Evolutionary conservation across 2,329 filamentous ascomycete species (phyloP).

Genomic region (Aspergillus neoniger): DNA sequence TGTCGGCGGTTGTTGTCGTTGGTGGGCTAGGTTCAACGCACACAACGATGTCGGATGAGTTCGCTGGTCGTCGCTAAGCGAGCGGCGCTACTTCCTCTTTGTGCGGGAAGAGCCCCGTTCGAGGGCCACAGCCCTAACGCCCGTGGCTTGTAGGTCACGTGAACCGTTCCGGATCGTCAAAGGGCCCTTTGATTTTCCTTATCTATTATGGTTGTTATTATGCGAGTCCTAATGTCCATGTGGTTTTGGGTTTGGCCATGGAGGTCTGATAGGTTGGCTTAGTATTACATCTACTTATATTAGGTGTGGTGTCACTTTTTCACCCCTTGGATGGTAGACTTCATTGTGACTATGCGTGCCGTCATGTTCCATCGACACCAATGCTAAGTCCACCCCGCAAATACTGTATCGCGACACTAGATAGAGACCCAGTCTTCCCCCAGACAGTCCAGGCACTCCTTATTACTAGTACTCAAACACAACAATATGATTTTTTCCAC

Average conservation of each 20-base stretch:
- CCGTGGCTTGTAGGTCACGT: slow-evolving; percentile 27
- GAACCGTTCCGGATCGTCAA: slow-evolving; percentile 4
- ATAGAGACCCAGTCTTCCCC: slow-evolving; percentile 8
- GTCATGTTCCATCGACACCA: background rate
- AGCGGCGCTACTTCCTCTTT: slow-evolving; percentile 34
- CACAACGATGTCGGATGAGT: slow-evolving; percentile 46
- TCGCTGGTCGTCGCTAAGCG: slow-evolving; percentile 44
- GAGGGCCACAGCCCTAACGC: slow-evolving; percentile 45
- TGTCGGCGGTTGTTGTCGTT: slow-evolving; percentile 52
- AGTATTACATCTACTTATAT: background rate
- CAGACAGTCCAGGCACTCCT: background rate
- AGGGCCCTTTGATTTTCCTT: background rate
- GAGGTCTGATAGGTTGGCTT: background rate
- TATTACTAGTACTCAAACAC: too few relatives aligned
- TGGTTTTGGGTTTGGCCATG: background rate
- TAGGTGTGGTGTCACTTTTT: background rate
- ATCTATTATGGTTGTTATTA: background rate
- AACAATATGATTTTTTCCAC: background rate
- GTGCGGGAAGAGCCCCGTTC: slow-evolving; percentile 33
- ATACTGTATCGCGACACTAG: slow-evolving; percentile 6
- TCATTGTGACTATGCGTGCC: background rate
- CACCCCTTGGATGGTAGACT: background rate
- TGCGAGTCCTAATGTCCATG: background rate
- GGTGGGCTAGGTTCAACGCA: slow-evolving; percentile 44
- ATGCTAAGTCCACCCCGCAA: slow-evolving; percentile 4